Evolutionary conservation across 805 yeast species (phyloP).

Genomic region (Lipomyces orientalis): DNA sequence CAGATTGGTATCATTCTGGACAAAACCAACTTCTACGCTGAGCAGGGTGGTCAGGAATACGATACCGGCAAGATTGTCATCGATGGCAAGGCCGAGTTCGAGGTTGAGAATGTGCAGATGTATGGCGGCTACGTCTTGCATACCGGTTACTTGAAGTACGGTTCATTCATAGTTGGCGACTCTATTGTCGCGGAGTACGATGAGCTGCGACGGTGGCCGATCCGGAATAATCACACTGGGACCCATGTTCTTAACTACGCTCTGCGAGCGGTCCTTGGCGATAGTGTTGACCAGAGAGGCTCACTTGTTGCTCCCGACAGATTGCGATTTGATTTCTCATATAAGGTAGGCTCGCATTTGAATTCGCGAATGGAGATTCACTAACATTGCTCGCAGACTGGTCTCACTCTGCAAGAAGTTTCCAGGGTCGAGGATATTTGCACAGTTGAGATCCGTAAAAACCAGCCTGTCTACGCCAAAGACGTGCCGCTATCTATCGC

Average conservation of each 20-base stretch:
- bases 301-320: slow-evolving; percentile 95
- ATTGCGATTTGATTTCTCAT: slow-evolving; percentile 93
- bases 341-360: slow-evolving; percentile 53
- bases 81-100: slow-evolving; percentile 86
- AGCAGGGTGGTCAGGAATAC: slow-evolving; percentile 98
- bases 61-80: slow-evolving; percentile 92
- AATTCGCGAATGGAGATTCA: not conserved
- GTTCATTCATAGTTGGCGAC: slow-evolving; percentile 69
- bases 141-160: slow-evolving; percentile 85
- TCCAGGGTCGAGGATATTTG: slow-evolving; percentile 75
- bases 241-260: slow-evolving; percentile 94
- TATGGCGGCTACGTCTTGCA: slow-evolving; percentile 96
- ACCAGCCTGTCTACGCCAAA: slow-evolving; percentile 76
- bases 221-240: slow-evolving; percentile 97
- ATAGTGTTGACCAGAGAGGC: slow-evolving; percentile 91
- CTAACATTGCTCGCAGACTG: slow-evolving; percentile 56
- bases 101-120: slow-evolving; percentile 86
- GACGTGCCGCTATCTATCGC: slow-evolving; percentile 81
- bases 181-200: slow-evolving; percentile 84
- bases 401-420: slow-evolving; percentile 71
- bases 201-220: slow-evolving; percentile 92
- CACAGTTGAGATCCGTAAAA: slow-evolving; percentile 71
- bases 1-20: slow-evolving; percentile 85
- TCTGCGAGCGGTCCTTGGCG: slow-evolving; percentile 83
- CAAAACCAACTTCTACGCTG: slow-evolving; percentile 95